Conservation (phyloP, 1,284 basidiomycete species). For the Trametes hirsuta region DNA sequence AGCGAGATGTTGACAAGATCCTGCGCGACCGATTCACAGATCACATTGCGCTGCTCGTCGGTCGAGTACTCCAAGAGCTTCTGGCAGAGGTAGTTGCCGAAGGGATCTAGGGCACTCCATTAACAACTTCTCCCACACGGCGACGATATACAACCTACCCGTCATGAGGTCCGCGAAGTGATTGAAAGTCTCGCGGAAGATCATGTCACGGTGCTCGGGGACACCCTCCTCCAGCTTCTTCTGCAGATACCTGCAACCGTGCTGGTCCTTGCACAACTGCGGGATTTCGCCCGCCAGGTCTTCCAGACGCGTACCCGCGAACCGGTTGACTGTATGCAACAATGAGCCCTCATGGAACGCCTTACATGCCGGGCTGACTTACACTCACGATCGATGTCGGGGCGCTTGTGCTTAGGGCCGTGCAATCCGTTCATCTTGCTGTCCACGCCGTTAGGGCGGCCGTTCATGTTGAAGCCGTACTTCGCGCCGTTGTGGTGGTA, state of each 20-base stretch:
- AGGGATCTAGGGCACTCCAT: slow-evolving; percentile 73
- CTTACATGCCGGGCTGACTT: slow-evolving; percentile 28
- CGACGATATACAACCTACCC: slow-evolving; percentile 47
- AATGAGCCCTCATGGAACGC: slow-evolving; percentile 5
- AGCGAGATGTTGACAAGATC: slow-evolving; percentile 98
- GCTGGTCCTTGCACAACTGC: slow-evolving; percentile 96
- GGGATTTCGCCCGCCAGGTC: slow-evolving; percentile 96
- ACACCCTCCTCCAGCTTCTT: slow-evolving; percentile 98
- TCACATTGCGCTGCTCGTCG: slow-evolving; percentile 96
- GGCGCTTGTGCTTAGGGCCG: slow-evolving; percentile 91
- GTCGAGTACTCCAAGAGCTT: slow-evolving; percentile 98
- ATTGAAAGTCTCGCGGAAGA: slow-evolving; percentile 97
- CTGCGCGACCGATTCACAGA: slow-evolving; percentile 96
- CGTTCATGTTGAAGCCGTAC: slow-evolving; percentile 68
- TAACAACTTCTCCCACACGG: background rate
- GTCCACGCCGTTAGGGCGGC: slow-evolving; percentile 53
- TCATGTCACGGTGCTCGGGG: slow-evolving; percentile 97
- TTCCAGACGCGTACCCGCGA: slow-evolving; percentile 92
- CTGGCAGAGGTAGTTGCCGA: slow-evolving; percentile 99
- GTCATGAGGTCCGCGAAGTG: slow-evolving; percentile 99
- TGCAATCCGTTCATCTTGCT: slow-evolving; percentile 87
- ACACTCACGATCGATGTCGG: slow-evolving; percentile 91
- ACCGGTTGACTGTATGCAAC: slow-evolving; percentile 77
- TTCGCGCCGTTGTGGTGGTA: slow-evolving; percentile 81
- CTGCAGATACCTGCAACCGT: slow-evolving; percentile 97